Evolutionary conservation across 345 rosid genomes (phyloP), one percentile per base, ranked within the genome.

Genomic region (Linum tenue): DNA sequence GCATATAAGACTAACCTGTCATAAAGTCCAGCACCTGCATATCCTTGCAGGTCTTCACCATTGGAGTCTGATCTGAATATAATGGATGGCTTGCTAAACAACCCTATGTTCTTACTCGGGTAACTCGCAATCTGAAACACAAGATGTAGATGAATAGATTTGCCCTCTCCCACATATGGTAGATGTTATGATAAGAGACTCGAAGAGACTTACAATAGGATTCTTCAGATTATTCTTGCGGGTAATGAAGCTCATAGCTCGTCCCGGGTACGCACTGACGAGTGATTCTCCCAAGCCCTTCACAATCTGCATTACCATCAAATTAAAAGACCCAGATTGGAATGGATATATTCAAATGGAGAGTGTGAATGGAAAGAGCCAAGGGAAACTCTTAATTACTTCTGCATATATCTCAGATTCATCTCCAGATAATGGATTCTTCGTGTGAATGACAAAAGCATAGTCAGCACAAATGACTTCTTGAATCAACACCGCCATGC

Each of bases 21-120:
- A 41, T 75, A 80, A 16, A 80, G 80, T 55, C 81, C 81, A 11
- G 84, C 84, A 2, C 84, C 80, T 0, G 84, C 84, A 75, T 72
- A 75, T 2, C 79, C 80, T 67, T 75, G 74, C 3, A 75, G 78
- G 64, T 80, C 84, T 70, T 80, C 81, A 1, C 80, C 81, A 62
- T 75, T 80, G 39, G 84, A 80, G 66, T 77, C 79, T 16, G 81
- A 77, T 51, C 81, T 70, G 61, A 80, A 77, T 43, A 80, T 80
- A 1, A 75, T 60, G 22, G 81, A 75, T 5, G 62, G 80, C 69
- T 48, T 77, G 55, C 70, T 56, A 38, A 56, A 75, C 37, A 81
- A 57, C 1, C 79, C 81, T 31, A 58, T 64, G 39, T 57, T 64
- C 70, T 78, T 81, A 75, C 80, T 81, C 53, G 82, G 80, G 67